A percentile compares a stretch with the other conserved stretches of the same genome.
These are phyloP conservation scores for Lachancea mirantina DNA, from an alignment of 805 yeast genomes.

Conservation along the genomic window DNA sequence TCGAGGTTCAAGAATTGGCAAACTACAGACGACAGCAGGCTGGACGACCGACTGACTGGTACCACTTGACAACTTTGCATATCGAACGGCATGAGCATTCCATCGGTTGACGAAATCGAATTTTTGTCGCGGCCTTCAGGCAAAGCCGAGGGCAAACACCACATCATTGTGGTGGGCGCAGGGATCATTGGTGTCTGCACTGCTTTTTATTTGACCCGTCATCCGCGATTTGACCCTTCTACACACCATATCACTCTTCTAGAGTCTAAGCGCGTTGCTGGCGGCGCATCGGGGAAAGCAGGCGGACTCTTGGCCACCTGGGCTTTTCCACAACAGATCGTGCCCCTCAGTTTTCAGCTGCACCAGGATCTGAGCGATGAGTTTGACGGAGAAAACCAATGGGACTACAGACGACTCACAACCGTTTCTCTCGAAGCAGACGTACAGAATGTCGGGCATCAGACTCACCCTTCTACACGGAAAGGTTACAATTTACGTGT, in stretches of 20 bases:
- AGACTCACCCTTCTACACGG: slow-evolving; percentile 5
- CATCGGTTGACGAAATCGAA: slow-evolving; percentile 9
- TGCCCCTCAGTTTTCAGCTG: slow-evolving; percentile 75
- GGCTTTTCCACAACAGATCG: slow-evolving; percentile 96
- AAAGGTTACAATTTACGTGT: slow-evolving; percentile 6
- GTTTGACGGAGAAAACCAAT: slow-evolving; percentile 74
- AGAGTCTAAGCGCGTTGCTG: slow-evolving; percentile 89
- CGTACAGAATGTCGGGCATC: slow-evolving; percentile 32
- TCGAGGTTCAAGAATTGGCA: too few relatives aligned
- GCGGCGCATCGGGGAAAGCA: slow-evolving; percentile 96
- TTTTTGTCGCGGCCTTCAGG: slow-evolving; percentile 20
- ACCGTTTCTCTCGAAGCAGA: slow-evolving; percentile 87
- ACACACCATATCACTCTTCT: slow-evolving; percentile 76
- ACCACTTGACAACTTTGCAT: too few relatives aligned
- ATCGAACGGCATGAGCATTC: background rate
- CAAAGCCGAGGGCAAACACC: slow-evolving; percentile 49
- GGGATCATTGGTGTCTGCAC: slow-evolving; percentile 96
- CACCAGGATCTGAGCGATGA: slow-evolving; percentile 77
- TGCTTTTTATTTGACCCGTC: slow-evolving; percentile 80
- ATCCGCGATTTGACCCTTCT: slow-evolving; percentile 66
- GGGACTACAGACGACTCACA: slow-evolving; percentile 89
- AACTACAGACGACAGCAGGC: too few relatives aligned
- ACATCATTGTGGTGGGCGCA: slow-evolving; percentile 83
- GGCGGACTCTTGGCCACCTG: slow-evolving; percentile 92
- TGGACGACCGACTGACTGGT: too few relatives aligned